A percentile compares a stretch with the other conserved stretches of the same genome.
Evolutionary conservation across 2,329 filamentous ascomycete genomes (phyloP).

Genomic region (Dothidotthia symphoricarpi): DNA sequence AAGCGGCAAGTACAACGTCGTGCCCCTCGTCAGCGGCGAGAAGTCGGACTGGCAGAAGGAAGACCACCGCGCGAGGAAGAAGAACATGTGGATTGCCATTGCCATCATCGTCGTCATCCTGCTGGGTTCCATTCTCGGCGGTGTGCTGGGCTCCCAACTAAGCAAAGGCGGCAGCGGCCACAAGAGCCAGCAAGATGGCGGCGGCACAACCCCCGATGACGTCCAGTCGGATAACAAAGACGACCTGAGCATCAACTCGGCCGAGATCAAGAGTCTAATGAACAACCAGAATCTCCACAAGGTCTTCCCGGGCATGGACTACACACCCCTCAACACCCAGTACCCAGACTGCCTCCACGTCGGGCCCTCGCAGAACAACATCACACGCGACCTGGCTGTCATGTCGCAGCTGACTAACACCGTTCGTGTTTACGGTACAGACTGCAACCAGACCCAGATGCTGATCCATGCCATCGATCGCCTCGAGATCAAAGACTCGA

Average conservation of each 20-base stretch:
- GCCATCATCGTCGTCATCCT: slow-evolving; percentile 63
- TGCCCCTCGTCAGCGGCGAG: slow-evolving; percentile 50
- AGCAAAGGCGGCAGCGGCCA: slow-evolving; percentile 42
- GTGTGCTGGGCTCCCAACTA: slow-evolving; percentile 70
- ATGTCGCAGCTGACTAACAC: slow-evolving; percentile 86
- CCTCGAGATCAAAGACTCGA: slow-evolving; percentile 64
- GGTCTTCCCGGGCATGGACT: slow-evolving; percentile 93
- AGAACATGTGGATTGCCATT: slow-evolving; percentile 68
- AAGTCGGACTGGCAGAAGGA: slow-evolving; percentile 65
- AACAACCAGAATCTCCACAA: slow-evolving; percentile 81
- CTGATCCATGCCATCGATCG: slow-evolving; percentile 76
- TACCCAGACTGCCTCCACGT: slow-evolving; percentile 77
- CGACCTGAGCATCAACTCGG: slow-evolving; percentile 70
- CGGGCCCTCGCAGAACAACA: slow-evolving; percentile 87
- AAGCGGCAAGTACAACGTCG: slow-evolving; percentile 58
- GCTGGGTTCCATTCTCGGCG: slow-evolving; percentile 69
- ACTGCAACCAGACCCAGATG: slow-evolving; percentile 98
- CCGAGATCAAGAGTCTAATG: slow-evolving; percentile 77
- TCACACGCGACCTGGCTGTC: slow-evolving; percentile 87
- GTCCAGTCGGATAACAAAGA: slow-evolving; percentile 67
- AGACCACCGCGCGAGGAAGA: slow-evolving; percentile 57
- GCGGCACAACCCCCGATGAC: slow-evolving; percentile 23
- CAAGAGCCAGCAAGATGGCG: slow-evolving; percentile 22
- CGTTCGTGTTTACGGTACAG: slow-evolving; percentile 86
- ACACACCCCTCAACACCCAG: slow-evolving; percentile 87